phyloP scores from a whole-genome alignment of 1,139 yeast species.

The Blastobotrys persicus region DNA sequence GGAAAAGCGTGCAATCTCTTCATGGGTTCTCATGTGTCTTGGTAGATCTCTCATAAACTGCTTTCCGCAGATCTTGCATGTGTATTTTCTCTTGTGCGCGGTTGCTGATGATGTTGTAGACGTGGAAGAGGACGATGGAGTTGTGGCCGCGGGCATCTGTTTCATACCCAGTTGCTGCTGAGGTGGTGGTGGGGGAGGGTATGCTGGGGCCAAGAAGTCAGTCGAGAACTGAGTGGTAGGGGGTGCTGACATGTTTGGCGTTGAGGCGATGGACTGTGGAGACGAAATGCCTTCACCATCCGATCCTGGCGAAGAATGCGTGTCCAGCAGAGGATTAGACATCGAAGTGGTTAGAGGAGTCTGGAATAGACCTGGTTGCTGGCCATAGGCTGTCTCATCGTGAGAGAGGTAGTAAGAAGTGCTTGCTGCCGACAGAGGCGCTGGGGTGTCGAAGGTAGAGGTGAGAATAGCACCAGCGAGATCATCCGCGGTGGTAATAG shows the following conservation, averaged over 20 bases:
- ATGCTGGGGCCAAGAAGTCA: conserved; percentile 4
- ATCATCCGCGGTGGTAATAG: background rate
- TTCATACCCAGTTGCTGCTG: conserved; percentile 6
- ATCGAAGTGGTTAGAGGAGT: background rate
- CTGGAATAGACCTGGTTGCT: background rate
- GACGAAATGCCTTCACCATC: conserved; percentile 7
- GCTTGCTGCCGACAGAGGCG: background rate
- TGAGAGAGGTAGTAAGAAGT: conserved; percentile 3
- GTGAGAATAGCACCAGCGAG: background rate
- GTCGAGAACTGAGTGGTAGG: background rate
- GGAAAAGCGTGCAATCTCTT: conserved; percentile 53
- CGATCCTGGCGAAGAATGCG: conserved; percentile 10
- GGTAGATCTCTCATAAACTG: conserved; percentile 60
- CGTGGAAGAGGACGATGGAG: conserved; percentile 7
- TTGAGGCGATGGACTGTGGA: conserved; percentile 12
- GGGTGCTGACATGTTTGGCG: conserved; percentile 5
- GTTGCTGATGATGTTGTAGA: conserved; percentile 9
- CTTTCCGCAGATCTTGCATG: conserved; percentile 57
- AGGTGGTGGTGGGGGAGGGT: background rate
- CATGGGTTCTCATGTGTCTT: conserved; percentile 65
- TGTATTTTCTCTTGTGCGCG: conserved; percentile 28
- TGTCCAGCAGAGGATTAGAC: background rate
- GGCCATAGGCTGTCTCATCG: background rate
- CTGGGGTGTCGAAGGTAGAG: background rate
- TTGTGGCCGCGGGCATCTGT: conserved; percentile 16